Conservation (phyloP, 2,329 filamentous ascomycete species). For the Talaromyces sp. region DNA sequence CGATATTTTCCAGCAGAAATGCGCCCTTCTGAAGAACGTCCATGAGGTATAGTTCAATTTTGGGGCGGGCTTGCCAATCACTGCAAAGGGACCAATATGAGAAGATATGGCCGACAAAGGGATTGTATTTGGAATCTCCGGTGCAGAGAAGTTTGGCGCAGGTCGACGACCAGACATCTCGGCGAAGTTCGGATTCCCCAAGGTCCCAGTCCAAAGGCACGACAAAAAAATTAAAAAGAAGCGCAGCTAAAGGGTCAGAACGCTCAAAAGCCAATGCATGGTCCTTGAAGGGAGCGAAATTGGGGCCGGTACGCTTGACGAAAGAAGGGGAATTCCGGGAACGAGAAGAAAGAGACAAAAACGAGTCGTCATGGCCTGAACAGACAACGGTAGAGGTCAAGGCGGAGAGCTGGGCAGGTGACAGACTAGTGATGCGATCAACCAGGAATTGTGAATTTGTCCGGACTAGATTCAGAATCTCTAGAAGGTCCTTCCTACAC, state of each 20-base stretch:
- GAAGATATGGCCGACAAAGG: slow-evolving; percentile 75
- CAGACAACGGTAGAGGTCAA: slow-evolving; percentile 73
- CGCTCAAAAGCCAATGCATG: slow-evolving; percentile 82
- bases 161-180: slow-evolving; percentile 81
- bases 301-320: slow-evolving; percentile 41
- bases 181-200: slow-evolving; percentile 70
- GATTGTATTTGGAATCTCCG: slow-evolving; percentile 68
- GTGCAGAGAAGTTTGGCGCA: slow-evolving; percentile 78
- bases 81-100: slow-evolving; percentile 83
- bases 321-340: slow-evolving; percentile 45
- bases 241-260: slow-evolving; percentile 75
- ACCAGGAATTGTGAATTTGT: slow-evolving; percentile 86
- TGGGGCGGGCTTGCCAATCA: slow-evolving; percentile 82
- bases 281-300: slow-evolving; percentile 63
- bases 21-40: slow-evolving; percentile 88
- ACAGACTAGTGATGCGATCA: slow-evolving; percentile 69
- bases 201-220: slow-evolving; percentile 77
- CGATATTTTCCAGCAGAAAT: slow-evolving; percentile 79
- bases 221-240: slow-evolving; percentile 85
- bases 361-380: slow-evolving; percentile 75
- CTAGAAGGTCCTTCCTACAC: slow-evolving; percentile 67
- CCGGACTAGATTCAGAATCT: slow-evolving; percentile 74
- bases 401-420: slow-evolving; percentile 67
- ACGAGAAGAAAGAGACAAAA: slow-evolving; percentile 57
- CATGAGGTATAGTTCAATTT: slow-evolving; percentile 92